Base-by-base conservation (phyloP, 2,329 filamentous ascomycete genomes). In the Colletotrichum musae region DNA sequence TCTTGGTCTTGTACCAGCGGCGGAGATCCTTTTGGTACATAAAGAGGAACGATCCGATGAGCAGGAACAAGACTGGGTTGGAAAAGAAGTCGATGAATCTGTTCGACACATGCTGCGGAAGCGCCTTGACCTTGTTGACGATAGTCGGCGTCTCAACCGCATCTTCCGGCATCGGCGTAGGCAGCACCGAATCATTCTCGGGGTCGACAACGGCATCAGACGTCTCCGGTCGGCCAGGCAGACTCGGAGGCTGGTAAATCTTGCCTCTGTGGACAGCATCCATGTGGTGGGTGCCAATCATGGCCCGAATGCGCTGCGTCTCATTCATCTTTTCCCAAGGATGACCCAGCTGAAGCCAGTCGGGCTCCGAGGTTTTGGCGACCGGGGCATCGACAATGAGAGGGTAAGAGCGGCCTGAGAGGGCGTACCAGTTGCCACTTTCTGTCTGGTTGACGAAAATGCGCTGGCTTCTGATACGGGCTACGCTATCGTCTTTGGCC, bases 381-480 rank as follows among this genome's bases (percentile, higher is more conserved):
- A 77, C 72, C 0, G 86, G 85, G 0, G 86, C 91, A 61, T 94
- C 89, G 24, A 95, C 92, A 32, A 97, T 94, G 10, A 95, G 87
- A 4, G 96, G 96, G 74, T 98, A 98, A 9, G 90, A 90, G 48
- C 86, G 87, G 67, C 97, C 95, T 1, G 95, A 98, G 81, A 98
- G 87, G 39, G 95, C 96, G 79, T 95, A 99, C 94, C 95, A 98
- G 70, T 93, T 93, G 36, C 95, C 95, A n/a, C 86, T 84, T 64
- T 93, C 89, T 2, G 95, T 98, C 73, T 92, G 92, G 77, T 98
- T 97, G 68, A 98, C 87, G 76, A 96, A 97, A 0, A 98, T 90
- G 65, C 89, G 90, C 70, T 88, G 86, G 71, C 86, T 87, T 39
- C 91, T 85, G 54, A 87, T 85, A 43, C 86, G 83, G 28, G 82